A percentile compares a stretch with the other conserved stretches of the same genome.
Conservation (phyloP, 805 yeast genomes). For the Metschnikowia noctiluminum region DNA sequence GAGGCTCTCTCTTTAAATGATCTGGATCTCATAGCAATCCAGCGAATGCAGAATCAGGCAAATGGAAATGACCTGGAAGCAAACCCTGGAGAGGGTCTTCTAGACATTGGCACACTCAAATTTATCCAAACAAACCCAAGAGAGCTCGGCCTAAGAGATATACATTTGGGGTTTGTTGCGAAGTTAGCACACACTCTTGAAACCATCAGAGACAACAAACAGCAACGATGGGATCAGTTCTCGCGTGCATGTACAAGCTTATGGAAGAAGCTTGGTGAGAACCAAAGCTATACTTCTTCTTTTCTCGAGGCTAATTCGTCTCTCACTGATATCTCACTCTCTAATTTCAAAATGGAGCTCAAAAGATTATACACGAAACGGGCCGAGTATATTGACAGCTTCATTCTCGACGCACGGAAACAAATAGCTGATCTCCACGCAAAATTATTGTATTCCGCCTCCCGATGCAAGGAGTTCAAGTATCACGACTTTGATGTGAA, state of each 20-base stretch:
- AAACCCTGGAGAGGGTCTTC: constrained; percentile 25
- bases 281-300: constrained; percentile 31
- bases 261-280: constrained; percentile 59
- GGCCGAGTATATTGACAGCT: constrained; percentile 59
- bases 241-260: constrained; percentile 43
- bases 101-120: constrained; percentile 37
- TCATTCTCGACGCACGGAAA: constrained; percentile 59
- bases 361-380: constrained; percentile 58
- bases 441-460: constrained; percentile 53
- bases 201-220: constrained; percentile 31
- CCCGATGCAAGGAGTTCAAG: constrained; percentile 47
- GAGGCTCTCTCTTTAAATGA: constrained; percentile 28
- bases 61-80: neutral
- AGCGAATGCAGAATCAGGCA: constrained; percentile 22
- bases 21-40: constrained; percentile 32
- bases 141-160: constrained; percentile 38
- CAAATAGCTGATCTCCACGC: constrained; percentile 64
- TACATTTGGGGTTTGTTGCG: constrained; percentile 31
- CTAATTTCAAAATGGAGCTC: constrained; percentile 53
- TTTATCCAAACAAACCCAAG: constrained; percentile 35
- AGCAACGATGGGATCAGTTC: constrained; percentile 34
- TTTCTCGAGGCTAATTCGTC: constrained; percentile 47
- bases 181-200: constrained; percentile 31
- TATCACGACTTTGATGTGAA: constrained; percentile 32
- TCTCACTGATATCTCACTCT: constrained; percentile 46